Conservation (phyloP, 306 rosid genomes). For the Macrotyloma uniflorum region DNA sequence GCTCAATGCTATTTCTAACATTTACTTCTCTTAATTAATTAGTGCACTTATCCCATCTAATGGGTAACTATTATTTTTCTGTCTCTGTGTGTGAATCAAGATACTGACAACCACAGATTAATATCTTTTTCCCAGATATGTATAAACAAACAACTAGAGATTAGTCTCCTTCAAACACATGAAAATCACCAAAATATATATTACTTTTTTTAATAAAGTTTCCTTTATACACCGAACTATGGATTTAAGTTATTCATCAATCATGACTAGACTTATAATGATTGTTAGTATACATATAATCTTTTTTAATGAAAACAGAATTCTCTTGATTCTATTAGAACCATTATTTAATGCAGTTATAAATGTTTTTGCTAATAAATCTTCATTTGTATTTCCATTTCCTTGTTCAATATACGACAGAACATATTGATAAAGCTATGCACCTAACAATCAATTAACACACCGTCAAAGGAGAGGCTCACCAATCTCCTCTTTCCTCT, state of each 20-base stretch:
- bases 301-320: too few species aligned
- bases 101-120: background rate
- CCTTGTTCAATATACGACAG: conserved; percentile 12
- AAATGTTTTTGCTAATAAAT: background rate
- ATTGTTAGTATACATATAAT: background rate
- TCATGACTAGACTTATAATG: background rate
- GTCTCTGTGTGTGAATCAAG: background rate
- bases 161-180: background rate
- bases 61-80: background rate
- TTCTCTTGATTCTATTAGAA: too few species aligned
- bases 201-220: background rate
- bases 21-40: background rate
- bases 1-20: background rate
- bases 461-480: conserved; percentile 44
- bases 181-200: background rate
- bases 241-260: background rate
- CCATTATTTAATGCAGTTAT: too few species aligned
- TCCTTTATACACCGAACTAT: background rate
- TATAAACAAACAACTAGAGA: background rate
- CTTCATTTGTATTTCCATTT: background rate
- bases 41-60: background rate
- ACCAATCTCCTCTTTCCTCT: conserved; percentile 48
- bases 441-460: conserved; percentile 37
- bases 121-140: background rate
- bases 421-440: conserved; percentile 38